Percentiles rank a stretch among this genome's conserved stretches.
Conservation (phyloP, 371 early-diverging fungal species). For the Apophysomyces ossiformis region DNA sequence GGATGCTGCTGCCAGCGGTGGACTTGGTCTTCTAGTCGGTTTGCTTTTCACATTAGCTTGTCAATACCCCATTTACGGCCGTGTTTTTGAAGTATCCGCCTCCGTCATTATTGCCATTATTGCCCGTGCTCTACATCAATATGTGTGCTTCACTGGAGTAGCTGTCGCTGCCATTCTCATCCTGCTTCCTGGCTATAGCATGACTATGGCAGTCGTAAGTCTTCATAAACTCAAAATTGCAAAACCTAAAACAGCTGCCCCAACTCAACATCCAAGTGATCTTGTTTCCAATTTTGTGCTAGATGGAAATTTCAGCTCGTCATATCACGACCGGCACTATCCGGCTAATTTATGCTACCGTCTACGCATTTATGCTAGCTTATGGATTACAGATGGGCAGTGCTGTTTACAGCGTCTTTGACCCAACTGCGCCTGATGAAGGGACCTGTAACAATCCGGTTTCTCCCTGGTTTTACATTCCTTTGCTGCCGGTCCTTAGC, state of each 20-base stretch:
- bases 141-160: constrained; percentile 46
- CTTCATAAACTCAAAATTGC: neutral
- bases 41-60: constrained; percentile 34
- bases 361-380: constrained; percentile 76
- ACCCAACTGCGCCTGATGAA: constrained; percentile 28
- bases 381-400: constrained; percentile 81
- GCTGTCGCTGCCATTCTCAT: constrained; percentile 56
- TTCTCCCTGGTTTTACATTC: constrained; percentile 43
- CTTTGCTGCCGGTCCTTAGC: constrained; percentile 39
- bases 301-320: constrained; percentile 61
- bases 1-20: constrained; percentile 35
- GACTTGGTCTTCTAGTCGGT: constrained; percentile 36
- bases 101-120: constrained; percentile 41
- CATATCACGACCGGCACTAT: constrained; percentile 85
- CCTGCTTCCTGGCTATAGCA: constrained; percentile 53
- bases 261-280: too few species aligned
- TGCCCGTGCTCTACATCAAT: constrained; percentile 35
- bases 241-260: too few species aligned
- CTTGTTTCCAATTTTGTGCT: neutral
- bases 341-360: constrained; percentile 75
- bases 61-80: constrained; percentile 42
- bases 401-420: constrained; percentile 38
- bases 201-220: constrained; percentile 32
- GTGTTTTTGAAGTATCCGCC: constrained; percentile 49
- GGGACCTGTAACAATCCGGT: constrained; percentile 32